Conservation (phyloP, 305 asterid species). For the Ilex paraguariensis region DNA sequence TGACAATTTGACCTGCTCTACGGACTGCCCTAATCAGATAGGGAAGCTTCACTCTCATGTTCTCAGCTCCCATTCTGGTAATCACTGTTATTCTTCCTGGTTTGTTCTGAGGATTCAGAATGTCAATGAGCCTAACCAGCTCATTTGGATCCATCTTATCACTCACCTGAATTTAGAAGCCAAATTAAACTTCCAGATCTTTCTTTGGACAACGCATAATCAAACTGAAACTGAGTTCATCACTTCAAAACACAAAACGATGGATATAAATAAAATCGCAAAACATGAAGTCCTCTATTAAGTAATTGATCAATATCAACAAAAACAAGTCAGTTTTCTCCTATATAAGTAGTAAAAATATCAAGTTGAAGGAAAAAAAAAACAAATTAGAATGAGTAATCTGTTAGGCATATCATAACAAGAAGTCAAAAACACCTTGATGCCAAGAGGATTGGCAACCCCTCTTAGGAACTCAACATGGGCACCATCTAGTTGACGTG, state of each 20-base stretch:
- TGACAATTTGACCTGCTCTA: conserved; percentile 56
- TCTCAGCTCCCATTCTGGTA: conserved; percentile 67
- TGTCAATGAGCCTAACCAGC: conserved; percentile 56
- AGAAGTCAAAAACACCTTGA: conserved; percentile 34
- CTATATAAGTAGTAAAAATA: too few relatives aligned
- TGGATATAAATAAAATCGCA: too few relatives aligned
- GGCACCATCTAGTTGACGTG: conserved; percentile 60
- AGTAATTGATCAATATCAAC: too few relatives aligned
- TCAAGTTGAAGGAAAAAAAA: too few relatives aligned
- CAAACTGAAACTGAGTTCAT: too few relatives aligned
- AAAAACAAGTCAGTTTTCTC: too few relatives aligned
- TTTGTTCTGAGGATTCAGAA: conserved; percentile 52
- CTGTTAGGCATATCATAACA: too few relatives aligned
- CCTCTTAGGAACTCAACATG: conserved; percentile 69
- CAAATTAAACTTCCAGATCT: too few relatives aligned
- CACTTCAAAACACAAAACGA: too few relatives aligned
- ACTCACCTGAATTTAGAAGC: conserved; percentile 37
- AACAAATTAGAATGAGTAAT: too few relatives aligned
- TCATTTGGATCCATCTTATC: conserved; percentile 61
- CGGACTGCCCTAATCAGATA: conserved; percentile 58
- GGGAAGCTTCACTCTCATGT: conserved; percentile 67
- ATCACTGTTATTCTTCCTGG: conserved; percentile 69
- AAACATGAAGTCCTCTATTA: too few relatives aligned
- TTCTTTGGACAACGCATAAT: too few relatives aligned
- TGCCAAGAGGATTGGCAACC: conserved; percentile 60